Evolutionary conservation across 768 basidiomycete genomes (phyloP), one percentile per base, ranked within the genome.

Genomic region (Auricularia sp.): DNA sequence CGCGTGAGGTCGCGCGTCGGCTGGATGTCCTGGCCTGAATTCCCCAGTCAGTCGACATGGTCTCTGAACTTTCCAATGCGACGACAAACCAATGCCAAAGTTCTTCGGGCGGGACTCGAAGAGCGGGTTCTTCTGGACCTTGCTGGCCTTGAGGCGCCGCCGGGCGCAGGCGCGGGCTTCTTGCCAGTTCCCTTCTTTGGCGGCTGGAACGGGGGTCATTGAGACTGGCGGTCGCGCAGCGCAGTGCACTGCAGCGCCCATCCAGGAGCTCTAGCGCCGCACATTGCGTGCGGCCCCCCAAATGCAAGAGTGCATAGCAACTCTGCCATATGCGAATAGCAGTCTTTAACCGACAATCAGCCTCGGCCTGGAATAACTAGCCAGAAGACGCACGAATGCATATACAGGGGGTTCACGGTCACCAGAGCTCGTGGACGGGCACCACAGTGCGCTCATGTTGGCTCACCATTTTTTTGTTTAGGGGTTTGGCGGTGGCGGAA

Each of bases 41-140:
- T 42, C 39, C 39, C 39, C 51, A 29, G 34, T 29, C 29, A 36
- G 44, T n/a, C 29, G 8, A 54, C 1, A 33, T 12, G 3, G 29
- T 29, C 29, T 29, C 29, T 29, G 29, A 29, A 29, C 29, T 29
- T 29, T 29, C 42, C 62, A 8, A n/a, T 16, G 18, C 10, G 36
- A 74, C n/a, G 61, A 61, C 68, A 84, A 10, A 97, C 95, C 95
- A 67, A 98, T 95, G 74, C 92, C 93, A 76, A 96, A 98, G 83
- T 94, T 95, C 77, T 89, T 91, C 71, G 93, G 85, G 66, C 75
- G 81, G 64, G 93, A 75, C 82, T 98, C 94, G 76, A 98, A 97
- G 70, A 98, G 86, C 71, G 96, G 96, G 83, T 98, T 98, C 81
- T 95, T 96, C 77, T 86, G 86, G 43, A 76, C 71, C 79, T 93